Base-by-base conservation (phyloP, 2,329 filamentous ascomycete genomes). In the Penicillium polonicum region DNA sequence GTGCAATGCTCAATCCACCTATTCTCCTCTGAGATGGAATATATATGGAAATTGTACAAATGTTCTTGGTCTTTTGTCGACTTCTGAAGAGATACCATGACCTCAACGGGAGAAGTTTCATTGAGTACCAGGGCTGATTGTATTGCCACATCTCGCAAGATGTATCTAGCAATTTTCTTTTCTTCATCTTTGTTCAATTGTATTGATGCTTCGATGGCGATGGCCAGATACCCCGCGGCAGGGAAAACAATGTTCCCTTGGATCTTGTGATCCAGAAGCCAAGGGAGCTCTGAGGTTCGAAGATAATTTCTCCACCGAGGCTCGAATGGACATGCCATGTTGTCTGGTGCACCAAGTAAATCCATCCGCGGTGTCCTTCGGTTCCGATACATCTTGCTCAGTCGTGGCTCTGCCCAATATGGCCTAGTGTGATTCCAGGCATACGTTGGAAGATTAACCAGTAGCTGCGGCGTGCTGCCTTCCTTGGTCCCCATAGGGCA, bases 261-360 rank as follows among this genome's bases (percentile, higher is more conserved):
- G 5, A 74, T 55, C 10, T 48, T 55, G 50, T 75, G 73, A 23
- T 71, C 67, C 5, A 44, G 29, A 7, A 74, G 48, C 73, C 73
- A 74, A 5, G 70, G 68, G 2, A 61, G 51, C 13, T 74, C 69
- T 5, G 55, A 60, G 1, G 64, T 39, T 12, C 62, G 63, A 1
- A 75, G 48, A 17, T 68, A 44, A 39, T 73, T 72, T 23, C 71
- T 45, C 72, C 72, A 75, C 1, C 53, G 55, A 21, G 64, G 66
- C 25, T 66, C 65, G 8, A 63, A 49, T 9, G 59, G 54, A 54
- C 57, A 62, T 3, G 52, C 33, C 5, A 52, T 53, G 1, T 53
- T 52, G 25, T 59, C 59, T 13, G 49, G 44, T 7, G 52, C 59
- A 1, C 72, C 72, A 3, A 74, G 61, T 0, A 74, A 49, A 39